phyloP scores from a whole-genome alignment of 805 yeast species.

The Wickerhamomyces strasburgensis region DNA sequence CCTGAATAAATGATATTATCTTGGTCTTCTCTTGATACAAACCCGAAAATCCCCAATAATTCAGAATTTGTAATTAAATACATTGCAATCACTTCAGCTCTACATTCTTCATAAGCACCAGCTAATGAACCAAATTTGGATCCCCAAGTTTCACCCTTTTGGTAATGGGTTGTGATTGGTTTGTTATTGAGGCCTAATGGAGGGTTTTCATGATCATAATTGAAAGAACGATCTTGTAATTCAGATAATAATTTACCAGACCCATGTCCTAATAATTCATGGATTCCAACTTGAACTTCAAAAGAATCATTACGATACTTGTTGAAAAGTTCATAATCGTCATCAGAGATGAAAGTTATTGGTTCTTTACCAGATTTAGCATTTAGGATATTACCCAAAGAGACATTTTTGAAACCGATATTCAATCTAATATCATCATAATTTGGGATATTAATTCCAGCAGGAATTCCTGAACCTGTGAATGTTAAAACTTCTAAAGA shows the following conservation, averaged over 20 bases:
- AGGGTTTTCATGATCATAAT: constrained; percentile 62
- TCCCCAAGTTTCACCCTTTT: constrained; percentile 87
- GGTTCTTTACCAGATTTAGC: constrained; percentile 69
- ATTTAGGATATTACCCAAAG: constrained; percentile 78
- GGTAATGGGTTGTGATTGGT: constrained; percentile 66
- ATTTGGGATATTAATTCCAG: constrained; percentile 90
- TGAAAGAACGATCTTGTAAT: constrained; percentile 57
- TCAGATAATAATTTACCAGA: constrained; percentile 74
- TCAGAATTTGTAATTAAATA: constrained; percentile 65
- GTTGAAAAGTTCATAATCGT: constrained; percentile 53
- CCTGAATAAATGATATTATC: constrained; percentile 62
- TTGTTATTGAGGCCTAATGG: constrained; percentile 57
- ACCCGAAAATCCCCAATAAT: constrained; percentile 70
- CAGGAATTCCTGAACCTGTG: constrained; percentile 88
- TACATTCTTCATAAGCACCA: constrained; percentile 88
- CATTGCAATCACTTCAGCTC: constrained; percentile 89
- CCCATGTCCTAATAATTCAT: constrained; percentile 88
- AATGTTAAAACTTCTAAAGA: constrained; percentile 85
- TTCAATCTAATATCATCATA: constrained; percentile 84
- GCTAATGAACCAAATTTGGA: constrained; percentile 76
- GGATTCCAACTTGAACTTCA: constrained; percentile 92
- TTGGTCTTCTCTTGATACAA: constrained; percentile 49
- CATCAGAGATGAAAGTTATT: constrained; percentile 56
- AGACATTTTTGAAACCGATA: constrained; percentile 84
- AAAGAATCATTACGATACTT: constrained; percentile 77